A percentile compares a stretch with the other conserved stretches of the same genome.
phyloP scores from a whole-genome alignment of 2,329 filamentous ascomycete genomes.

The Neurospora crassa region DNA sequence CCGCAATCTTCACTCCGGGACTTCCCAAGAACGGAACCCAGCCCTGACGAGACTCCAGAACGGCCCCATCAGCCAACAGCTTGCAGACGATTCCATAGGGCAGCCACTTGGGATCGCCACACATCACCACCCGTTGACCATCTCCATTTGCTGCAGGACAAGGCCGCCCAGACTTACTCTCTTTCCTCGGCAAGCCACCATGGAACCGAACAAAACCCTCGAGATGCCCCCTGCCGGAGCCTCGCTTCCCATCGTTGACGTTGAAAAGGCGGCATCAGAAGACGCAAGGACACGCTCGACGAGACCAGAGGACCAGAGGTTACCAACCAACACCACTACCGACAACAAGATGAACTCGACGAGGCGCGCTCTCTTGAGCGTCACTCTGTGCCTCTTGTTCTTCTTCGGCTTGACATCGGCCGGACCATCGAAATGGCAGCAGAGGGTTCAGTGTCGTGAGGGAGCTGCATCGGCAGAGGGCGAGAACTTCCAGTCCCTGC shows the following conservation, averaged over 20 bases:
- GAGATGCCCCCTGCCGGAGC: not conserved
- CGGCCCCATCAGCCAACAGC: not conserved
- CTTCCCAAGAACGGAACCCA: not conserved
- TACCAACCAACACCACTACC: not conserved
- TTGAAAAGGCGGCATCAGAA: constrained; percentile 1
- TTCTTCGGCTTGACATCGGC: constrained; percentile 10
- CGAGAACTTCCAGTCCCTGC: constrained; percentile 22
- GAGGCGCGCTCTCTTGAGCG: constrained; percentile 5
- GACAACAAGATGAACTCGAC: constrained; percentile 6
- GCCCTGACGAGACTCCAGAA: not conserved
- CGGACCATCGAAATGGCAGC: not conserved
- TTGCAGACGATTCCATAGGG: not conserved
- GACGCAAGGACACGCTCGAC: not conserved
- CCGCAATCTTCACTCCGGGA: not conserved
- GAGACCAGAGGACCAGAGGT: constrained; percentile 4
- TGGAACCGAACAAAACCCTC: not conserved
- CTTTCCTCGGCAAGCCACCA: not conserved
- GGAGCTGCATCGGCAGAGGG: not conserved
- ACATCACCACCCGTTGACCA: not conserved
- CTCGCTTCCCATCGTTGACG: not conserved
- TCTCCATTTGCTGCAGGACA: not conserved
- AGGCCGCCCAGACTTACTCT: not conserved
- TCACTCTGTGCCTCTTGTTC: constrained; percentile 9
- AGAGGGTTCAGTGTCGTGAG: constrained; percentile 9
- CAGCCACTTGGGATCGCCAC: not conserved